phyloP scores from a whole-genome alignment of 73 alveolate genomes.

The Tetrahymena malaccensis region DNA sequence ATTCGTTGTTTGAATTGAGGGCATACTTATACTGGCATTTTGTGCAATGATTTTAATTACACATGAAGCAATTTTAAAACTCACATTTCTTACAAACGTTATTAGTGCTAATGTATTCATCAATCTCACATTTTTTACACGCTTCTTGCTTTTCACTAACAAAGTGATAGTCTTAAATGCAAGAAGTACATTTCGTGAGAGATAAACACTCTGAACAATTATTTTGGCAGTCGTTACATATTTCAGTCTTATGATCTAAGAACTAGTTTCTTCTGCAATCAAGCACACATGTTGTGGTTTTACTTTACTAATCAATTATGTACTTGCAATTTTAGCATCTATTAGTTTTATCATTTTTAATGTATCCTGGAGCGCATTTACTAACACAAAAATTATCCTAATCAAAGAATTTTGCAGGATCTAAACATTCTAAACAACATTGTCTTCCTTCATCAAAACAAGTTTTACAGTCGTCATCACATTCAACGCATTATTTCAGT shows the following conservation, averaged over 20 bases:
- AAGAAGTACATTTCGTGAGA: neutral
- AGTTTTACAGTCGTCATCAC: neutral
- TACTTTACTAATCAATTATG: neutral
- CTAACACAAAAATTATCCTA: neutral
- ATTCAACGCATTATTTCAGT: neutral
- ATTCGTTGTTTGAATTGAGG: neutral
- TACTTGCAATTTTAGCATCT: neutral
- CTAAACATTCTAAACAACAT: neutral
- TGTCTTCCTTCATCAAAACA: neutral
- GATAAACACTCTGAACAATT: neutral
- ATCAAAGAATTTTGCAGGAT: neutral
- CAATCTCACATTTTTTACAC: neutral
- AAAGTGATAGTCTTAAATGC: neutral
- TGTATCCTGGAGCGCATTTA: neutral
- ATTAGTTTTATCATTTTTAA: neutral
- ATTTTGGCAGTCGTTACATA: neutral
- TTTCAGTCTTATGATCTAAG: neutral
- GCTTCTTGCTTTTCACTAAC: neutral
- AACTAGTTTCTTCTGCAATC: neutral
- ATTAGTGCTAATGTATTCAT: neutral
- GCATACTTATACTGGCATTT: neutral
- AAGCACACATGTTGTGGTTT: neutral
- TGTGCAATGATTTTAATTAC: neutral
- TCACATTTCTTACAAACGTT: neutral
- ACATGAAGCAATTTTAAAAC: neutral